Conservation (phyloP, 2,329 filamentous ascomycete genomes). For the Penicillium sp. region DNA sequence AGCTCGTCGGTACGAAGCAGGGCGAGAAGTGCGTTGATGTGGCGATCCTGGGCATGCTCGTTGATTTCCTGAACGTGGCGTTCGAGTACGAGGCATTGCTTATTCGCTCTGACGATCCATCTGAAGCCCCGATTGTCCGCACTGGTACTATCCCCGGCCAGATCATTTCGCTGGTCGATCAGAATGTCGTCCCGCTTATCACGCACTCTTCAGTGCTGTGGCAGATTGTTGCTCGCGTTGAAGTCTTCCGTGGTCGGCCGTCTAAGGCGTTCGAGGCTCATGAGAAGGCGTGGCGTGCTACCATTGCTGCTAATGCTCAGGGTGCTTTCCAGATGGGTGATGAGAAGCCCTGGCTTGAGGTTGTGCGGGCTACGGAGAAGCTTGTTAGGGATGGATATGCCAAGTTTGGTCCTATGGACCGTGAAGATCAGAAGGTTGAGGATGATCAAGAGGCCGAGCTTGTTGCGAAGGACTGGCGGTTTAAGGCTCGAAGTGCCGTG, state of each 20-base stretch:
- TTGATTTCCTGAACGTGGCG: slow-evolving; percentile 65
- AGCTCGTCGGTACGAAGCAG: slow-evolving; percentile 63
- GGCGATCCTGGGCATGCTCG: slow-evolving; percentile 67
- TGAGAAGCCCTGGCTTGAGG: slow-evolving; percentile 64
- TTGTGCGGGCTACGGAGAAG: slow-evolving; percentile 76
- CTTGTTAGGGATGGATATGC: slow-evolving; percentile 75
- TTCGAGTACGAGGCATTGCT: slow-evolving; percentile 40
- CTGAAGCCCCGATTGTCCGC: slow-evolving; percentile 37
- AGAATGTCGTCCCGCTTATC: slow-evolving; percentile 74
- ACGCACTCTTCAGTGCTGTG: slow-evolving; percentile 76
- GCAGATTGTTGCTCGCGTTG: slow-evolving; percentile 68
- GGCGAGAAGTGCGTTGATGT: slow-evolving; percentile 77
- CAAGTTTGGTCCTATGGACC: slow-evolving; percentile 65
- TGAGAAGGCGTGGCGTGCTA: slow-evolving; percentile 84
- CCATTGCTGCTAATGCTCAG: slow-evolving; percentile 48
- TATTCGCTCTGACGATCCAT: slow-evolving; percentile 37
- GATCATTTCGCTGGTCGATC: slow-evolving; percentile 71
- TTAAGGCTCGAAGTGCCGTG: slow-evolving; percentile 81
- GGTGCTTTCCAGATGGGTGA: slow-evolving; percentile 53
- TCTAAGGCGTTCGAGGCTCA: slow-evolving; percentile 73
- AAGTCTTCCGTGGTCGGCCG: slow-evolving; percentile 70
- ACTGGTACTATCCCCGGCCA: slow-evolving; percentile 52
- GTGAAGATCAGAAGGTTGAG: slow-evolving; percentile 52
- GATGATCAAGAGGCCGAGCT: slow-evolving; percentile 51
- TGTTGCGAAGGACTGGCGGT: slow-evolving; percentile 79